phyloP scores from a whole-genome alignment of 2,329 filamentous ascomycete species.

The Ilyonectria destructans region DNA sequence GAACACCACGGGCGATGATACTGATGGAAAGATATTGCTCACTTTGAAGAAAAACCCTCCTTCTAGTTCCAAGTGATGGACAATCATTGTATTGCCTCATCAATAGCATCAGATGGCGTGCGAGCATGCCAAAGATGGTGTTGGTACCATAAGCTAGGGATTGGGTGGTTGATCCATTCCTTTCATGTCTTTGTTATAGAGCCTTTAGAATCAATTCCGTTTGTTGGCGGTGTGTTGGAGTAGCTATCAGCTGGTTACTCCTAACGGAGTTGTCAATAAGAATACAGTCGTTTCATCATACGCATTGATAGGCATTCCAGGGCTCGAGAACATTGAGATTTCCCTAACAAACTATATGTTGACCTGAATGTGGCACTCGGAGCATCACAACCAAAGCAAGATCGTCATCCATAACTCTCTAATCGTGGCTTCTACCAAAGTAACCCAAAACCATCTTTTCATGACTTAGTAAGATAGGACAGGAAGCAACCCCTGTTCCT shows the following conservation, averaged over 20 bases:
- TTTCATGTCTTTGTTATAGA: too few relatives aligned
- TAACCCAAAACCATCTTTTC: background rate
- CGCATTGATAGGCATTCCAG: too few relatives aligned
- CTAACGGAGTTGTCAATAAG: background rate
- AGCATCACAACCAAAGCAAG: too few relatives aligned
- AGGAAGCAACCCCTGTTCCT: constrained; percentile 53
- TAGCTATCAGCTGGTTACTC: background rate
- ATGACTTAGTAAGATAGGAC: constrained; percentile 13
- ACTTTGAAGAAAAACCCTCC: constrained; percentile 31
- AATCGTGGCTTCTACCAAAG: background rate
- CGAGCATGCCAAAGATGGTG: too few relatives aligned
- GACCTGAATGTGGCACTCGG: too few relatives aligned
- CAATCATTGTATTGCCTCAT: background rate
- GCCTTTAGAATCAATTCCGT: background rate
- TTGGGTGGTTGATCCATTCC: too few relatives aligned
- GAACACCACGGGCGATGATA: constrained; percentile 24
- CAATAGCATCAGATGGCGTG: background rate
- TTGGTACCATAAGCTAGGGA: too few relatives aligned
- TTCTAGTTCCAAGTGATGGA: constrained; percentile 14
- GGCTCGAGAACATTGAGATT: too few relatives aligned
- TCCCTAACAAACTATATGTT: too few relatives aligned
- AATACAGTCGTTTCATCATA: background rate
- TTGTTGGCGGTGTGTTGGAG: background rate
- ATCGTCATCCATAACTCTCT: too few relatives aligned
- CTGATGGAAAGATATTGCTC: constrained; percentile 17